phyloP scores from a whole-genome alignment of 495 filamentous ascomycete species.

The Aspergillus biplanus region DNA sequence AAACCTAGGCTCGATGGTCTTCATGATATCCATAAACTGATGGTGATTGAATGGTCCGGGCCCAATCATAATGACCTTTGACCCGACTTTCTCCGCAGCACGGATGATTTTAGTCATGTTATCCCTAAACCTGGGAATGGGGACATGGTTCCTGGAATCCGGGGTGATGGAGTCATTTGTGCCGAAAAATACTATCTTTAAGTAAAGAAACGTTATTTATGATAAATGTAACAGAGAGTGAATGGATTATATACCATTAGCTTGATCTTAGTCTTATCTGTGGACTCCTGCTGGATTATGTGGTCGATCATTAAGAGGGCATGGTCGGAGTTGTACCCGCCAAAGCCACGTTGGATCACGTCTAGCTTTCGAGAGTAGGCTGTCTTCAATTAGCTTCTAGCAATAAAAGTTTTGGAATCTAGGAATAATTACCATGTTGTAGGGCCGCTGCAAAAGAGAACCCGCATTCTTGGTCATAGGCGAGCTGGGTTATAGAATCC shows the following conservation, averaged over 20 bases:
- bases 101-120: constrained; percentile 1
- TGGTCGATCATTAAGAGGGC: background rate
- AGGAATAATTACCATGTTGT: background rate
- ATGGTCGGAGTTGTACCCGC: constrained; percentile 1
- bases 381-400: background rate
- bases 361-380: constrained; percentile 4
- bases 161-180: constrained; percentile 6
- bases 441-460: background rate
- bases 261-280: background rate
- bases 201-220: background rate
- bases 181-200: constrained; percentile 1
- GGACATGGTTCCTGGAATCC: background rate
- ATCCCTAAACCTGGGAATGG: background rate
- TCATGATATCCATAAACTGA: background rate
- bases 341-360: background rate
- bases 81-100: background rate
- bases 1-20: background rate
- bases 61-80: constrained; percentile 1
- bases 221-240: no score
- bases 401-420: background rate
- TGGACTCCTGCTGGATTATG: background rate
- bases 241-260: background rate
- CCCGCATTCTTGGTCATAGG: background rate
- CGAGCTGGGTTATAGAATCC: background rate
- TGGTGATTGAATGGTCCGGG: background rate